These are phyloP conservation scores for Rubia yunnanensis DNA, from an alignment of 257 asterid species.

Conservation along the genomic window DNA sequence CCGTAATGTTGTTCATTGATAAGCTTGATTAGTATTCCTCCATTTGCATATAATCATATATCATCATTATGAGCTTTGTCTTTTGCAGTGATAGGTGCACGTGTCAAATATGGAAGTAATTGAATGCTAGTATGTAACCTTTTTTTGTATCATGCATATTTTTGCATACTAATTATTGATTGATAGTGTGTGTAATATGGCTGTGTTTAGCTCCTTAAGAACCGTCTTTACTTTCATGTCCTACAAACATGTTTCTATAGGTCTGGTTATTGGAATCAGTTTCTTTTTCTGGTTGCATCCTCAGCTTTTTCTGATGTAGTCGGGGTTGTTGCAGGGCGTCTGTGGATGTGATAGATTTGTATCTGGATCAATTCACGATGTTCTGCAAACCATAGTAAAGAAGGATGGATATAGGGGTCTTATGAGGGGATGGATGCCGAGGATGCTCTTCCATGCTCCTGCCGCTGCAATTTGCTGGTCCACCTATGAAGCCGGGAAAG, in stretches of 20 bases:
- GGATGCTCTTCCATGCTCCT: conserved; percentile 99
- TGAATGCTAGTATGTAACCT: not conserved
- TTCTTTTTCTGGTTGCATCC: not conserved
- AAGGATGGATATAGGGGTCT: conserved; percentile 92
- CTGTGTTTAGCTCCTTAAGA: not conserved
- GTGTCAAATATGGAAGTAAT: not conserved
- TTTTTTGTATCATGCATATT: not conserved
- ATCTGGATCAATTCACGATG: conserved; percentile 64
- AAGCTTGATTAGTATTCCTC: not conserved
- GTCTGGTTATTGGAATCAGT: not conserved
- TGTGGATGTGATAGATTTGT: conserved; percentile 92
- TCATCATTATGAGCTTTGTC: not conserved
- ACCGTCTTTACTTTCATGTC: no score
- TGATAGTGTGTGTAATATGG: not conserved
- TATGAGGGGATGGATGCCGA: conserved; percentile 90
- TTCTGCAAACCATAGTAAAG: conserved; percentile 51
- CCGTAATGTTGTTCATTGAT: not conserved
- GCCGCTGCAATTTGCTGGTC: conserved; percentile 99
- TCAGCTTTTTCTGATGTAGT: not conserved
- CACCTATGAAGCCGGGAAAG: conserved; percentile 81
- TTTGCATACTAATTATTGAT: not conserved
- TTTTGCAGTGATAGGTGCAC: not conserved
- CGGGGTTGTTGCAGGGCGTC: conserved; percentile 59
- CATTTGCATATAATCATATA: not conserved
- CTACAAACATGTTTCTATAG: not conserved